A percentile compares a stretch with the other conserved stretches of the same genome.
Evolutionary conservation across 176 grass and related monocot genomes (phyloP).

Genomic region (Dendrocalamus sinicus): DNA sequence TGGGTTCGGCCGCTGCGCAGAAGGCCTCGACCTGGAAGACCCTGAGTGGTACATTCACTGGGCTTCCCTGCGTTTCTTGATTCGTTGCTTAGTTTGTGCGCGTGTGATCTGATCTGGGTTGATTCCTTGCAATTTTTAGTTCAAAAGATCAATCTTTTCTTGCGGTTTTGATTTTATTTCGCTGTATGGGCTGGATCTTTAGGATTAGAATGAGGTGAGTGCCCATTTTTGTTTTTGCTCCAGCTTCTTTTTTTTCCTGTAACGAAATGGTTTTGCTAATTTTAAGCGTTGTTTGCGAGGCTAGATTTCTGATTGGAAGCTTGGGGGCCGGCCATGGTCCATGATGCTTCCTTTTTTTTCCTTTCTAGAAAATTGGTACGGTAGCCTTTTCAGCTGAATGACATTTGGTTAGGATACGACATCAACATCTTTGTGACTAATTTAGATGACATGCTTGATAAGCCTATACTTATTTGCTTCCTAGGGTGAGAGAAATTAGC

Average conservation of each 20-base stretch:
- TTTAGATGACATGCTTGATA: constrained; percentile 14
- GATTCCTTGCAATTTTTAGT: neutral
- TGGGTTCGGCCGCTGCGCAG: constrained; percentile 49
- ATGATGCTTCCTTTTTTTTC: constrained; percentile 35
- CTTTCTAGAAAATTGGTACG: neutral
- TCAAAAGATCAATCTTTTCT: constrained; percentile 25
- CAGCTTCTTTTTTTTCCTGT: neutral
- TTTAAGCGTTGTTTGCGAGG: neutral
- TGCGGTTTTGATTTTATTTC: neutral
- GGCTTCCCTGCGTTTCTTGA: constrained; percentile 3
- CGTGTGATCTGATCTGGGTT: constrained; percentile 55
- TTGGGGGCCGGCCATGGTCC: constrained; percentile 35
- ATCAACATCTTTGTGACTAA: constrained; percentile 17
- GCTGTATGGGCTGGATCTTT: constrained; percentile 44
- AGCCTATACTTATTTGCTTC: constrained; percentile 9
- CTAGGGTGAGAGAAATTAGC: constrained; percentile 3
- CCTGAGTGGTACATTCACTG: constrained; percentile 47
- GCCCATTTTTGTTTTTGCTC: constrained; percentile 20
- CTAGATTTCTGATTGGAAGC: constrained; percentile 39
- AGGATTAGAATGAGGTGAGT: constrained; percentile 20
- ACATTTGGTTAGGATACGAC: constrained; percentile 38
- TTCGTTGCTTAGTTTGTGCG: neutral
- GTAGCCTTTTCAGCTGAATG: constrained; percentile 38
- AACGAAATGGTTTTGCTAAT: constrained; percentile 12
- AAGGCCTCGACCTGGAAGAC: constrained; percentile 65